Evolutionary conservation across 345 rosid genomes (phyloP), one percentile per base, ranked within the genome.

Genomic region (Rhizophora apiculata): DNA sequence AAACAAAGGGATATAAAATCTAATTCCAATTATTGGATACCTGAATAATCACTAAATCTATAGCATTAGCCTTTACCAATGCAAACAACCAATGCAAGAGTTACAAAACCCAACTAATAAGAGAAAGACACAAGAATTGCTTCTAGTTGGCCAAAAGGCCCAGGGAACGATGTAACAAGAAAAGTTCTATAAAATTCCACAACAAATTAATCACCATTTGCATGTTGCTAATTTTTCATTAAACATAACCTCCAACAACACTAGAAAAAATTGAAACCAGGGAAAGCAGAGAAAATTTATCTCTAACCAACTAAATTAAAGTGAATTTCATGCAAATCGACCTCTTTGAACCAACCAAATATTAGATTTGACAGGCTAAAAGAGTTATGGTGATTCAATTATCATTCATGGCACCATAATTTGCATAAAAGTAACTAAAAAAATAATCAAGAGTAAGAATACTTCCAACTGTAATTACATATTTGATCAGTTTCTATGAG

Each of bases 1-100:
- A 72, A 72, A 69, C 30, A 77, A 58, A 19, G 72, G 34, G 67
- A 36, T 24, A 39, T 48, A 36, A 59, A 61, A 60, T 30, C 60
- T 57, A 19, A 46, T 15, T 22, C 4, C 7, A 8, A 22, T 18
- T 39, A 57, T 10, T 13, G 49, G n/a, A 26, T 9, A 27, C 13
- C 60, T 4, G 1, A 53, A 68, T 39, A 37, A 31, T 18, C 46
- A 57, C 16, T 56, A 19, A 34, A 34, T 16, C n/a, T 16, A 51
- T 29, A 31, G 18, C 59, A 46, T 4, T 20, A 26, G 49, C 11
- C 29, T 6, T 62, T 21, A 22, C 36, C n/a, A 29, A 32, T 51
- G 15, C 22, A 3, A 30, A 49, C 20, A 31, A 70, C 26, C 7
- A 9, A 19, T 21, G 9, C 54, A 53, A 19, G 64, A n/a, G 58